Conservation (phyloP, 495 filamentous ascomycete genomes). For the Penicillium dipodomyicola region DNA sequence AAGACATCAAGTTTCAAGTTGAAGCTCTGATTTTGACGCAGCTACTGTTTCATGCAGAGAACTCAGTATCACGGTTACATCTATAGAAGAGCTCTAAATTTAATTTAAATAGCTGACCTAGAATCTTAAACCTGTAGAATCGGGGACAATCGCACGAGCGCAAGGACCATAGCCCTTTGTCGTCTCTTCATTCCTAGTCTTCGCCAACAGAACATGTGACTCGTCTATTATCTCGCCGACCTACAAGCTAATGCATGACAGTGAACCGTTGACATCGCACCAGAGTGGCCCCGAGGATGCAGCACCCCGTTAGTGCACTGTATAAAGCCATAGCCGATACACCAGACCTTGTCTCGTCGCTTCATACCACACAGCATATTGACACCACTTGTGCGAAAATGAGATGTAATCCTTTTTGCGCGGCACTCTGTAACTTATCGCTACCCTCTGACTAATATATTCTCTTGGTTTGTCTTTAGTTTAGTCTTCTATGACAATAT, state of each 20-base stretch:
- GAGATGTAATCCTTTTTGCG: too few relatives aligned
- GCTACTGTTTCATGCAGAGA: background rate
- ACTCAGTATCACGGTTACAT: background rate
- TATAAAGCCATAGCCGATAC: constrained; percentile 1
- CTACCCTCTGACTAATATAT: too few relatives aligned
- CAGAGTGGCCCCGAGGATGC: background rate
- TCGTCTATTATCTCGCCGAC: background rate
- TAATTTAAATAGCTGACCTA: background rate
- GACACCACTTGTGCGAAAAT: too few relatives aligned
- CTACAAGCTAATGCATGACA: background rate
- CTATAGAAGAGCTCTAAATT: background rate
- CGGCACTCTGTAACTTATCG: too few relatives aligned
- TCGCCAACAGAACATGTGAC: too few relatives aligned
- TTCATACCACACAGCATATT: background rate
- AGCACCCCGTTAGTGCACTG: background rate
- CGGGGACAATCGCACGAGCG: too few relatives aligned
- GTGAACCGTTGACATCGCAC: background rate
- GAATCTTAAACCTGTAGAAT: background rate
- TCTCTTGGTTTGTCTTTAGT: too few relatives aligned
- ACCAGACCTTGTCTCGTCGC: background rate
- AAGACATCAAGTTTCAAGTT: background rate
- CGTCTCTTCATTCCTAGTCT: too few relatives aligned
- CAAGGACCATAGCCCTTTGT: too few relatives aligned
- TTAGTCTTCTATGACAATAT: too few relatives aligned
- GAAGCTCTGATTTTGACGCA: constrained; percentile 1